Evolutionary conservation across 495 filamentous ascomycete species (phyloP), one percentile per base, ranked within the genome.

Genomic region (Friedmanniomyces endolithicus): DNA sequence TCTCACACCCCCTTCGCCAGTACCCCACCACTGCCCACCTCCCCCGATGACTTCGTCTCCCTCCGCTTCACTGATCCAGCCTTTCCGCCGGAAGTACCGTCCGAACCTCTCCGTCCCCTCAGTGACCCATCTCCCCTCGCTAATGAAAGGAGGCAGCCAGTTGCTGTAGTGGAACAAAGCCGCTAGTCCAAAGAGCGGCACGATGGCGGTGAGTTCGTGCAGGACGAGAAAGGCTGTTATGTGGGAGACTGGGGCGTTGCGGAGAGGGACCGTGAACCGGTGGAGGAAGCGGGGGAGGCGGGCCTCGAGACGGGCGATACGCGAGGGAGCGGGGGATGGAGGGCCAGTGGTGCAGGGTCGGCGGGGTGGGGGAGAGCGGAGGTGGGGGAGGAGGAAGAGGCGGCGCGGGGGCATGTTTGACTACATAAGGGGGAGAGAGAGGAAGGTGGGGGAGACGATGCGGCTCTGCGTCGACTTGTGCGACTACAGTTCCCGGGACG

Each of bases 121-220:
- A 27, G 73, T 68, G 9, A 81, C 75, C 69, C 75, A 75, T 51
- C 64, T 66, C 0, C 72, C 72, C 46, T 74, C 75, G n/a, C 71
- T 70, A 19, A 78, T 66, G 24, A 68, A 72, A 45, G 68, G 77
- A 35, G 68, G 86, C 39, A 86, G 71, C 78, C 81, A 83, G 54
- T 77, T 69, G 2, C 76, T 77, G 60, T 85, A 85, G 66, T 96
- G 86, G 65, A 98, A 95, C 1, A 78, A 57, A 6, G 75, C 84
- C 11, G 83, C 79, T 0, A 98, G 75, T 0, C 81, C 85, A 25
- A 90, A 66, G 0, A 97, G 68, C 0, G 92, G 90, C 3, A 88
- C 57, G 14, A 96, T 68, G 17, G 92, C 92, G 0, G 92, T 96
- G 31, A 94, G 55, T 66, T 98, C 92, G 73, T 98, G 92, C 0